Evolutionary conservation across 306 rosid genomes (phyloP).

Genomic region (Canavalia ensiformis): DNA sequence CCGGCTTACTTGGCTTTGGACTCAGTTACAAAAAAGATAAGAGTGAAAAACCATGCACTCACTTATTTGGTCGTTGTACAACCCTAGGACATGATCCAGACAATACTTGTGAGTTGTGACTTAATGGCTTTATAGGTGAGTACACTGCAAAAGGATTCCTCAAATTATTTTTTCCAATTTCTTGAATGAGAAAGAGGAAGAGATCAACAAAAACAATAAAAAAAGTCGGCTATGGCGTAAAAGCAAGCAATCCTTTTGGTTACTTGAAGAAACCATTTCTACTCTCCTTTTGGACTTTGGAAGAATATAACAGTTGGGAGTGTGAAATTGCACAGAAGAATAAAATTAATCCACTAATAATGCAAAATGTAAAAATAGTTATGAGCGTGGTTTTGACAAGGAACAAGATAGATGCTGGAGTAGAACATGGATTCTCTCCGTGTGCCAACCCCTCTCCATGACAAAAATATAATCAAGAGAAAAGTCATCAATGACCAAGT

Average conservation of each 20-base stretch:
- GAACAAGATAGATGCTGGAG: no score
- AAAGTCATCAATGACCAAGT: not conserved
- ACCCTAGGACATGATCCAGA: slow-evolving; percentile 55
- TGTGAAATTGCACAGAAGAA: not conserved
- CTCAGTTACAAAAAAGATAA: not conserved
- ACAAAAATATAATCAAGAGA: not conserved
- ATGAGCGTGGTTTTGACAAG: not conserved
- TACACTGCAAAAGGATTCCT: slow-evolving; percentile 17
- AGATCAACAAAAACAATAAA: not conserved
- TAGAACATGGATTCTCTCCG: no score
- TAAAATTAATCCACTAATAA: no score
- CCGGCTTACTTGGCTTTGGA: slow-evolving; percentile 39
- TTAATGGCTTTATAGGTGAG: not conserved
- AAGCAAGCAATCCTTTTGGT: slow-evolving; percentile 17
- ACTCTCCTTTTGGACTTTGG: not conserved
- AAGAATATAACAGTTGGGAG: slow-evolving; percentile 15
- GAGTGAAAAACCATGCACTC: slow-evolving; percentile 13
- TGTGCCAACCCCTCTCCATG: no score
- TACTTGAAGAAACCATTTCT: not conserved
- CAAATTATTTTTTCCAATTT: slow-evolving; percentile 27
- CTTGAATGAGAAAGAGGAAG: slow-evolving; percentile 5
- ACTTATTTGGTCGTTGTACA: slow-evolving; percentile 28
- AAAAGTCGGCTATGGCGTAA: not conserved
- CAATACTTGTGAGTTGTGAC: not conserved
- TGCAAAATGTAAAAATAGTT: not conserved